phyloP scores from a whole-genome alignment of 2,329 filamentous ascomycete species.

The Claviceps lovelessii region DNA sequence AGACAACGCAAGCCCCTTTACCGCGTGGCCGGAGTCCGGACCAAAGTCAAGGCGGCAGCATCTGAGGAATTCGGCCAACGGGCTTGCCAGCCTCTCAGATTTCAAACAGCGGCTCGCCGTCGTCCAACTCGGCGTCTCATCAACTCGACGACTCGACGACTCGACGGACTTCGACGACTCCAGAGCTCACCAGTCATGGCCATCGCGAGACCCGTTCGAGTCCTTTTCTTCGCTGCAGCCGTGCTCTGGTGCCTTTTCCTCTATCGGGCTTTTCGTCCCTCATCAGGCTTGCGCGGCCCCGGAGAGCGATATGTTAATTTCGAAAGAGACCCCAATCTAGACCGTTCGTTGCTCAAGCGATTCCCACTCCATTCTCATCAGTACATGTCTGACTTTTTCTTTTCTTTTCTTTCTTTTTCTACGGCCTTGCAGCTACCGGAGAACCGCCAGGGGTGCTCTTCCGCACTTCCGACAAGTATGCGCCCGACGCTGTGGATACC shows the following conservation, averaged over 20 bases:
- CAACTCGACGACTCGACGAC: not conserved
- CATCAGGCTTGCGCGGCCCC: slow-evolving; percentile 29
- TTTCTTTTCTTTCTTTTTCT: too few species aligned
- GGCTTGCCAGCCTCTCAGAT: not conserved
- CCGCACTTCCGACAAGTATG: slow-evolving; percentile 64
- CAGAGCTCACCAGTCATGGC: slow-evolving; percentile 44
- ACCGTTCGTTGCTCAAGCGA: slow-evolving; percentile 46
- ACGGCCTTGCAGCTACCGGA: slow-evolving; percentile 47
- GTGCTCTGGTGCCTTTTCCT: slow-evolving; percentile 66
- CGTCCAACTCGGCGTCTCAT: not conserved
- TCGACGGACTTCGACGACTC: not conserved
- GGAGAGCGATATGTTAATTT: slow-evolving; percentile 38
- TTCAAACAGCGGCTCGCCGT: not conserved
- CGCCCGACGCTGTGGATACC: slow-evolving; percentile 57
- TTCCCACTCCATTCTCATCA: not conserved
- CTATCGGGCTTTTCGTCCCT: slow-evolving; percentile 55
- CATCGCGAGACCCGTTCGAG: slow-evolving; percentile 70
- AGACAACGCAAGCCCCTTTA: not conserved
- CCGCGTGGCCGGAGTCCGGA: not conserved
- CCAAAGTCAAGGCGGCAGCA: not conserved
- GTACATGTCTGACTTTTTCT: slow-evolving; percentile 7
- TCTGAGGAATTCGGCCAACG: not conserved
- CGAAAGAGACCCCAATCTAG: slow-evolving; percentile 70
- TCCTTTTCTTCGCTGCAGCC: slow-evolving; percentile 57
- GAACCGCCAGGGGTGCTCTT: slow-evolving; percentile 69